These are phyloP conservation scores for Lobosporangium transversale DNA, from an alignment of 192 early-diverging fungal species.

Conservation along the genomic window DNA sequence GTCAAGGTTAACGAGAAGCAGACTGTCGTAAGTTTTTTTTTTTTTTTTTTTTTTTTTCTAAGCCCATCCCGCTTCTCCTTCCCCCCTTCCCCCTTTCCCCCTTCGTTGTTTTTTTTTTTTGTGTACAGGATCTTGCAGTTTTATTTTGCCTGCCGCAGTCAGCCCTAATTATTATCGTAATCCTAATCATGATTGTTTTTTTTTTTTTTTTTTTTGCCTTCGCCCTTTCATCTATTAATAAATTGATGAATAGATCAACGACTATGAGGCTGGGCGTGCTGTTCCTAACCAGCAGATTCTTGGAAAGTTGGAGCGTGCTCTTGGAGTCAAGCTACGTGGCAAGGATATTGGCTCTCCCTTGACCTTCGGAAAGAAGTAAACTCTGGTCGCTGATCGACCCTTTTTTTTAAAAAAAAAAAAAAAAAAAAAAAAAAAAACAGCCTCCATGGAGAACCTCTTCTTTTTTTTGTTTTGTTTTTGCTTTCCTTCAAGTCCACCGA, in stretches of 20 bases:
- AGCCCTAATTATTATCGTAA: not conserved
- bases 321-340: conserved; percentile 91
- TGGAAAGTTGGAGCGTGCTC: conserved; percentile 85
- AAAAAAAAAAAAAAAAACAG: no score
- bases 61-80: no score
- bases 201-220: not conserved
- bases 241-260: conserved; percentile 69
- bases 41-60: not conserved
- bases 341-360: conserved; percentile 62
- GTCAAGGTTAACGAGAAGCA: conserved; percentile 94
- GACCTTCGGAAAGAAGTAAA: conserved; percentile 54
- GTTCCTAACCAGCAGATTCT: conserved; percentile 94
- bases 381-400: no score
- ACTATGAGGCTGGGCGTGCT: conserved; percentile 88
- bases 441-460: no score
- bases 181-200: not conserved
- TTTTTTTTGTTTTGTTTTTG: no score
- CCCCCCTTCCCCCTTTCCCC: no score
- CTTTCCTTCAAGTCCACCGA: no score
- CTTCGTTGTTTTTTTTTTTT: no score
- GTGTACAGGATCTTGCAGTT: no score
- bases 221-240: not conserved
- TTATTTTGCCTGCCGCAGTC: no score
- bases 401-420: no score
- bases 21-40: conserved; percentile 67